Evolutionary conservation across 306 rosid genomes (phyloP), one percentile per base, ranked within the genome.

Genomic region (Lathyrus tuberosus): DNA sequence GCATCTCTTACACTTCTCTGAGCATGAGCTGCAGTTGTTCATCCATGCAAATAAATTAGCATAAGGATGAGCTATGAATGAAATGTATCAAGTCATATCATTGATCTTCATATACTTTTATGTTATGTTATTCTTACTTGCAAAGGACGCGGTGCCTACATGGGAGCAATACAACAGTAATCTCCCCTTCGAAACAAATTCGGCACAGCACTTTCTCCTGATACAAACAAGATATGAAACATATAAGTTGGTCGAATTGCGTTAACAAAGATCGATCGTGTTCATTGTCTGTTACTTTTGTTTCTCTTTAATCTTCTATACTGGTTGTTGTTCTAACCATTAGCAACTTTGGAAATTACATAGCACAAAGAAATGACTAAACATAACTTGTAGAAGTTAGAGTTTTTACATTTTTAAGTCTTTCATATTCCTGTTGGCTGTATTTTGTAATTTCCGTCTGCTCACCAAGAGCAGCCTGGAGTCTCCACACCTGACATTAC

Each of bases 151-250:
- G 95, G 71, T 95, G 99, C 82, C 95, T 74, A 17, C 99, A 95
- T 8, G 99, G 99, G 70, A 95, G 95, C 65, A 95, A 76, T 64
- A 95, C 97, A 28, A 91, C 83, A n/a, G 87, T 79, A 71, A 95
- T 95, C 73, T 95, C 96, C 70, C 90, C 76, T 86, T 89, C 97
- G 0, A 95, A 95, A 84, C 99, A 95, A 71, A 95, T 83, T 66
- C 99, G 84, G 79, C 99, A 95, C 2, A 95, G 58, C 75, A 95
- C 96, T 75, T 91, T 95, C 82, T 95, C 99, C 99, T 95, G 91
- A 62, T 22, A 76, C 53, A 47, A 43, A 71, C 46, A 71, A 56
- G 41, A 64, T 13, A 63, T 52, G 15, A 53, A 46, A 59, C 67
- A 73, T 35, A 13, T 51, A 75, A 46, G 73, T 74, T 38, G 16